Percentiles rank a stretch among this genome's conserved stretches.
Evolutionary conservation across 2,329 filamentous ascomycete species (phyloP).

Genomic region (Fusarium goolgardi): DNA sequence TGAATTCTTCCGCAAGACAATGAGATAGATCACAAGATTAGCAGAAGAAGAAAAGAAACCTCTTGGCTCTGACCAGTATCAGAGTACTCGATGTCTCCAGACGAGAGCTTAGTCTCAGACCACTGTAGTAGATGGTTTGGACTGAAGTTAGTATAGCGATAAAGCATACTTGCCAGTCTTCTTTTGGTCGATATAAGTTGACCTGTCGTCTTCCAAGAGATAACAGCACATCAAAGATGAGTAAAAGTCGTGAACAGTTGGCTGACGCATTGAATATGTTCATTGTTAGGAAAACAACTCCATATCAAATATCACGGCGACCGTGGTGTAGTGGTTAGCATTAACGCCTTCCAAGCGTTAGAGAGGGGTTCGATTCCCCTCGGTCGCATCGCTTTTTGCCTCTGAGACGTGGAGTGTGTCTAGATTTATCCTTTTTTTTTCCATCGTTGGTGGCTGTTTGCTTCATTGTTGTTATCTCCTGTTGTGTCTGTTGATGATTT

Average conservation of each 20-base stretch:
- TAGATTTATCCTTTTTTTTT: neutral
- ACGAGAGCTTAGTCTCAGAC: neutral
- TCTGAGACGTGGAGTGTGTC: neutral
- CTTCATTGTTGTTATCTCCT: neutral
- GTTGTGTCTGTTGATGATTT: neutral
- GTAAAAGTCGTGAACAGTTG: accelerated
- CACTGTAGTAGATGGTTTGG: neutral
- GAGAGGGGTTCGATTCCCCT: conserved; percentile 16
- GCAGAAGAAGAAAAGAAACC: neutral
- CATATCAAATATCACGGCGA: neutral
- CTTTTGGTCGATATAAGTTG: neutral
- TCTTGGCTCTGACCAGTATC: neutral
- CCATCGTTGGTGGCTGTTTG: neutral
- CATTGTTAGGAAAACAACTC: neutral
- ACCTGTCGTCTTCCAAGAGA: too few relatives aligned
- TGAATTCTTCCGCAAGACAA: neutral
- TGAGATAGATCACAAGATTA: neutral
- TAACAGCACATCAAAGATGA: neutral
- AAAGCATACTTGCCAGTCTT: neutral
- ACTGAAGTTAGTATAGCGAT: neutral
- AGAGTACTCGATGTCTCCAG: neutral
- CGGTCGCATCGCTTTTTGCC: neutral
- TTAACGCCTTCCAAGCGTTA: conserved; percentile 21
- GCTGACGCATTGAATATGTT: neutral
- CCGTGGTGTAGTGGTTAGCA: conserved; percentile 14